Evolutionary conservation across 179 eudicot species (phyloP), one percentile per base, ranked within the genome.

Genomic region (Silene vulgaris): DNA sequence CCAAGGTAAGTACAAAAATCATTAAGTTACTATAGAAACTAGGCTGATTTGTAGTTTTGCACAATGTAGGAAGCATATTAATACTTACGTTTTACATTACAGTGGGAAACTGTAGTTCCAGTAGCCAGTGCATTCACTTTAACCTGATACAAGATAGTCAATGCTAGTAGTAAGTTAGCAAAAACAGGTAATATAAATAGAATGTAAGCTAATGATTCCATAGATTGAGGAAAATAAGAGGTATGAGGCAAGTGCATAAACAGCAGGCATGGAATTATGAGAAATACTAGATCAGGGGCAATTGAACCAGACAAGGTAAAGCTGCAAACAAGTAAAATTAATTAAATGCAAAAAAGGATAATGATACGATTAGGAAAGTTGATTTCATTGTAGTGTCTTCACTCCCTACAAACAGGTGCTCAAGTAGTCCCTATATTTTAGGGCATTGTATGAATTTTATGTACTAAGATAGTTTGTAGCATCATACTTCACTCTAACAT

Each of bases 11-110:
- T 30, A 76, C 48, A 56, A 17, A 64, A 61, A n/a, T 17, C 16
- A 48, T 13, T 4, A 60, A 5, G 19, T 32, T 30, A 71, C 72
- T 26, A 50, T 13, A 28, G 70, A 71, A 71, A 74, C 21, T 74
- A 65, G 32, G 54, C 28, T 54, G 56, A 69, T 35, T 35, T 35
- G 40, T 35, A 35, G 40, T 35, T 65, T 54, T 45, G 14, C 65
- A 62, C 70, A 52, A 73, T 13, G 64, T 62, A 29, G 29, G 77
- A 78, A 70, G 57, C 40, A 56, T 3, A 56, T 29, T n/a, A 30
- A 8, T n/a, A 43, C 71, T 75, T 62, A 82, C 84, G 62, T 78
- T 75, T 75, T 52, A 68, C 59, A 68, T 64, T 45, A 19, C 29
- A 32, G 67, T 13, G 56, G 64, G 77, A 75, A 52, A 28, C 64